phyloP scores from a whole-genome alignment of 768 basidiomycete genomes.

The Mrakia gelida region DNA sequence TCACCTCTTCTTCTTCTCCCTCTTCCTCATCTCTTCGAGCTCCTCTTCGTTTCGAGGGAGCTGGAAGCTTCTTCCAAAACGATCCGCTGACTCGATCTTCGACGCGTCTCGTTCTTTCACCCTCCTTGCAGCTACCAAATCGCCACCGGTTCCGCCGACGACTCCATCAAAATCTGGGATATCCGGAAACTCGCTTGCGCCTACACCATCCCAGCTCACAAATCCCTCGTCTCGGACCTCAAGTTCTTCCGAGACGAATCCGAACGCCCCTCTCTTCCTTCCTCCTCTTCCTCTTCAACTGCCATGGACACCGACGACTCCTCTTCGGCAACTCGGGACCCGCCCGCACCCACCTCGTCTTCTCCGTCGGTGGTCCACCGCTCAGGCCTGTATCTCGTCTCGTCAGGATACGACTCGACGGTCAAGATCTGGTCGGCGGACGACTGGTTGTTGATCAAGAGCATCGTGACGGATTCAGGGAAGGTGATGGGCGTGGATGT shows the following conservation, averaged over 20 bases:
- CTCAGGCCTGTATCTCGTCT: conserved; percentile 86
- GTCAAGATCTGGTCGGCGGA: conserved; percentile 97
- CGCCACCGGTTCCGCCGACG: conserved; percentile 93
- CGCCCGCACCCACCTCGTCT: not conserved
- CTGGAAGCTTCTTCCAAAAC: no score
- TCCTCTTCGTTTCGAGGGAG: not conserved
- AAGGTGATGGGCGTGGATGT: conserved; percentile 99
- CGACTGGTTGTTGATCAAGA: conserved; percentile 89
- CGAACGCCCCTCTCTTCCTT: conserved; percentile 33
- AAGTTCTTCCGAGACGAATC: conserved; percentile 70
- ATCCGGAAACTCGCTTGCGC: conserved; percentile 86
- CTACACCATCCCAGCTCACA: conserved; percentile 94
- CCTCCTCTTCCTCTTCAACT: conserved; percentile 7
- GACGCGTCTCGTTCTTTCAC: not conserved
- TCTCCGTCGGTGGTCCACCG: conserved; percentile 47
- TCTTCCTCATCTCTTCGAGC: conserved; percentile 64
- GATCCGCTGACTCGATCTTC: conserved; percentile 12
- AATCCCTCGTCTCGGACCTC: conserved; percentile 89
- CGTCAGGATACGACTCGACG: conserved; percentile 87
- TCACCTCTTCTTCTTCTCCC: conserved; percentile 26
- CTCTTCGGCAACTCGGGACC: not conserved
- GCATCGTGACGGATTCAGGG: conserved; percentile 87
- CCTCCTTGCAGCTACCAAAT: conserved; percentile 77
- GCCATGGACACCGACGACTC: conserved; percentile 19
- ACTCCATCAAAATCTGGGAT: conserved; percentile 98